A percentile compares a stretch with the other conserved stretches of the same genome.
Conservation (phyloP, 2,329 filamentous ascomycete species). For the Diaporthe citrichinensis region DNA sequence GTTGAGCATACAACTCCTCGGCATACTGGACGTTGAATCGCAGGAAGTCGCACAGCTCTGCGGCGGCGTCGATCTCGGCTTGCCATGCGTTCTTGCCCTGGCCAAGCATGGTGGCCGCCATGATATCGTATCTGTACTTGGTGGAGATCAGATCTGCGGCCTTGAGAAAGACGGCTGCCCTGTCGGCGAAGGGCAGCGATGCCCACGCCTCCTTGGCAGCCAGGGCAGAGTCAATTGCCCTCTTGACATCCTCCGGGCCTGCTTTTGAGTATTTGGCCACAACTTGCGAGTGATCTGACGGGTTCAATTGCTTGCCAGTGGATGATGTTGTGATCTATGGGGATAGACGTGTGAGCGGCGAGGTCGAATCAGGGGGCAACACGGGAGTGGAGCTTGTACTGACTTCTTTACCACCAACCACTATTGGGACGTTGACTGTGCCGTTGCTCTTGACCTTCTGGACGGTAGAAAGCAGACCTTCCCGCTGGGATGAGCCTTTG, state of each 20-base stretch:
- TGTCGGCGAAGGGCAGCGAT: slow-evolving; percentile 86
- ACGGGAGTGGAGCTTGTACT: slow-evolving; percentile 44
- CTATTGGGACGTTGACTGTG: slow-evolving; percentile 84
- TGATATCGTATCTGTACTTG: slow-evolving; percentile 97
- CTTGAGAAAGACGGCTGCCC: slow-evolving; percentile 95
- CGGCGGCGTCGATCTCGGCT: slow-evolving; percentile 97
- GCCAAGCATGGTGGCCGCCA: slow-evolving; percentile 95
- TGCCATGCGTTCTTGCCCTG: slow-evolving; percentile 99
- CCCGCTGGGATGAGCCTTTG: slow-evolving; percentile 85
- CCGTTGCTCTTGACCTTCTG: slow-evolving; percentile 76
- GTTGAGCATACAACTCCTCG: slow-evolving; percentile 88
- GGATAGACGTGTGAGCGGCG: slow-evolving; percentile 34
- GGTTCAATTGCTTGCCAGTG: slow-evolving; percentile 82
- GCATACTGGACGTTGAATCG: slow-evolving; percentile 96
- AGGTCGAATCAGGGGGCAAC: neutral
- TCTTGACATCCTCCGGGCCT: slow-evolving; percentile 79
- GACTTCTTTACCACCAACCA: slow-evolving; percentile 87
- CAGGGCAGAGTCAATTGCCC: slow-evolving; percentile 87
- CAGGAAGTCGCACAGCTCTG: slow-evolving; percentile 93
- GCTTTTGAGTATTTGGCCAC: slow-evolving; percentile 91
- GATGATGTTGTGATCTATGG: slow-evolving; percentile 75
- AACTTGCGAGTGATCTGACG: slow-evolving; percentile 81
- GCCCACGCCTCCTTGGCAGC: slow-evolving; percentile 92
- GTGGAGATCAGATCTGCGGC: slow-evolving; percentile 90
- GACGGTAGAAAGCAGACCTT: slow-evolving; percentile 81